Percentiles rank a stretch among this genome's conserved stretches.
These are phyloP conservation scores for Umbelopsis ramanniana DNA, from an alignment of 192 early-diverging fungal genomes.

Conservation along the genomic window DNA sequence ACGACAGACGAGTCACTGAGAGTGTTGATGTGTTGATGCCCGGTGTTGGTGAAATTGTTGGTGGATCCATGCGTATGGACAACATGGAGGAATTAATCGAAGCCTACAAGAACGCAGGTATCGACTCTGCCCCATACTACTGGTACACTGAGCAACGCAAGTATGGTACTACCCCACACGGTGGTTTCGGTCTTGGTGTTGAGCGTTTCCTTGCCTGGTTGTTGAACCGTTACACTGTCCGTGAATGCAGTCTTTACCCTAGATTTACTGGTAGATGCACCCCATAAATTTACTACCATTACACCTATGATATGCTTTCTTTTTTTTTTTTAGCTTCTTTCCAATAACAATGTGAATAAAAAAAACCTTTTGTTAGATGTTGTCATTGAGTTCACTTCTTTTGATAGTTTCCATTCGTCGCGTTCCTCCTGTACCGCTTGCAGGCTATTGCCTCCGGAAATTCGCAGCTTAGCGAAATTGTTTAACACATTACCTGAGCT, in stretches of 20 bases:
- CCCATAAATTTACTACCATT: constrained; percentile 59
- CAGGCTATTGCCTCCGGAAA: no score
- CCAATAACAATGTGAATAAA: neutral
- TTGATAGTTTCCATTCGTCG: no score
- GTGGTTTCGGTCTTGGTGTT: constrained; percentile 96
- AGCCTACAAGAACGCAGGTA: constrained; percentile 51
- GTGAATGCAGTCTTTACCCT: constrained; percentile 92
- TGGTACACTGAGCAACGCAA: constrained; percentile 99
- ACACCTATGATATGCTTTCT: neutral
- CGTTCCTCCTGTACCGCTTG: no score
- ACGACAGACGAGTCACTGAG: constrained; percentile 89
- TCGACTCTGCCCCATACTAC: constrained; percentile 96
- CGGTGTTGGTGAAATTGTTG: constrained; percentile 96
- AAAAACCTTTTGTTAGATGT: no score
- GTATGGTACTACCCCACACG: constrained; percentile 95
- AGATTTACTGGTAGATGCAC: constrained; percentile 86
- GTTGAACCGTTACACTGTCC: constrained; percentile 86
- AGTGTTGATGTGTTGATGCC: constrained; percentile 99
- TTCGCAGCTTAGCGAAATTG: no score
- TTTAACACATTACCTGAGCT: no score
- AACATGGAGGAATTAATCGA: constrained; percentile 60
- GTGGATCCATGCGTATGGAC: constrained; percentile 97
- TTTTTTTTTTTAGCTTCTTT: neutral
- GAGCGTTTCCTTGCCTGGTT: constrained; percentile 99
- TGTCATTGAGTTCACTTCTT: no score